Evolutionary conservation across 2,329 filamentous ascomycete genomes (phyloP), one percentile per base, ranked within the genome.

Genomic region (Hymenoscyphus infarciens): DNA sequence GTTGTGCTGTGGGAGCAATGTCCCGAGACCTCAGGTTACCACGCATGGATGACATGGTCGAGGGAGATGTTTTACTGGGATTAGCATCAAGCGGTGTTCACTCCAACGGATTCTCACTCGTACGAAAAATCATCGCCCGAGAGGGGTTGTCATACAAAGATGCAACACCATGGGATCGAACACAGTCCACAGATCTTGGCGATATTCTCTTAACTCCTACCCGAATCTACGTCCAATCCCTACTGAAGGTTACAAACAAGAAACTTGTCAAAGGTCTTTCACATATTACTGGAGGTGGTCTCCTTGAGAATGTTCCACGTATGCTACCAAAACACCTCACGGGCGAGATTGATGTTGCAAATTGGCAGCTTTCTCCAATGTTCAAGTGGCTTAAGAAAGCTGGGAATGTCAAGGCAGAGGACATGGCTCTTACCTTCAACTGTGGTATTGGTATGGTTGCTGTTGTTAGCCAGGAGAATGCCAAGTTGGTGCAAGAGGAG

Each of bases 101-200:
- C 81, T 97, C 93, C 38, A 99, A 99, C 77, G 95, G 95, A 57
- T 99, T 96, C 81, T 97, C 93, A 0, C 87, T 99, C n/a, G 89
- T 98, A 38, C 89, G 95, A 65, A 91, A 91, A 74, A 93, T 98
- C 71, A 82, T 98, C 67, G 86, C 91, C 70, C 82, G 83, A 63
- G 84, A 88, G 39, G 86, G 87, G 3, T 80, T 98, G 4, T 79
- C 79, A 53, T 97, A 93, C 79, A 81, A 83, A 13, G 87, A 89
- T 68, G 74, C 82, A 1, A 88, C 90, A 1, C 95, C 95, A 1
- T 99, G 95, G 92, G 82, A 88, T 65, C 71, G 75, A 15, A 78
- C 78, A 60, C 71, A 76, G 13, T 78, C 78, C 59, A 80, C 78
- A 31, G 84, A 81, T 1, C 80, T 96, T 27, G 95, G 95, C 65